These are phyloP conservation scores for Fagopyrum esculentum DNA, from an alignment of 148 eudicot genomes.

Conservation along the genomic window DNA sequence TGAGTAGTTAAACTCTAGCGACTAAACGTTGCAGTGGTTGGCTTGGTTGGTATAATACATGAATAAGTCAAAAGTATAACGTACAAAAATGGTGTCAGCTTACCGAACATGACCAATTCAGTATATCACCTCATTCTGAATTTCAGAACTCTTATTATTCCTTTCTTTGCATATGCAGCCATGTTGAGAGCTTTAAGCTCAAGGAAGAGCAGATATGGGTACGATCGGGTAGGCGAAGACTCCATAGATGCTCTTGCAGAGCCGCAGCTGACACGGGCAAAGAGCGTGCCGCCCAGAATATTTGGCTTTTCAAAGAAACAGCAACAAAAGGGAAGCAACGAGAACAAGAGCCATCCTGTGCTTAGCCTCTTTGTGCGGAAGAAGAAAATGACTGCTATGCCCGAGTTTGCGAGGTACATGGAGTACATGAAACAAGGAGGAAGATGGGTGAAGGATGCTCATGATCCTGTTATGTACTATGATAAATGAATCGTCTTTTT, in stretches of 20 bases:
- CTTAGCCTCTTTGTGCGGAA: slow-evolving; percentile 23
- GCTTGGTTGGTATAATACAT: slow-evolving; percentile 1
- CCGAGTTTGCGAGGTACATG: slow-evolving; percentile 26
- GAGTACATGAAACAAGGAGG: slow-evolving; percentile 30
- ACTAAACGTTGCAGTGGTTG: neutral
- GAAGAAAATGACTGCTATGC: slow-evolving; percentile 23
- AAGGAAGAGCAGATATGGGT: slow-evolving; percentile 13
- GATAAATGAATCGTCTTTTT: neutral
- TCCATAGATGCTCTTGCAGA: neutral
- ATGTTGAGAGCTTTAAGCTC: slow-evolving; percentile 29
- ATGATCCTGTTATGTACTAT: neutral
- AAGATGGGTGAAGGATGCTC: slow-evolving; percentile 11
- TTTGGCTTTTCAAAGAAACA: slow-evolving; percentile 13
- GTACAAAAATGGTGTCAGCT: neutral
- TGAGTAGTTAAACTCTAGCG: too few species aligned
- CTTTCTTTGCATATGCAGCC: neutral
- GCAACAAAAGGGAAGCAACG: slow-evolving; percentile 20
- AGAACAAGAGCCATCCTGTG: slow-evolving; percentile 20
- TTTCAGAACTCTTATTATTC: neutral
- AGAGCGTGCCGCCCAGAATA: slow-evolving; percentile 20
- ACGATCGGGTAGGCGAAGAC: slow-evolving; percentile 19
- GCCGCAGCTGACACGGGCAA: slow-evolving; percentile 14
- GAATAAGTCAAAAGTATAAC: neutral
- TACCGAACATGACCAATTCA: slow-evolving; percentile 10
- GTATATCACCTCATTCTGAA: neutral